Conservation (phyloP, 441 rosid species). For the Euphorbia celastroides region DNA sequence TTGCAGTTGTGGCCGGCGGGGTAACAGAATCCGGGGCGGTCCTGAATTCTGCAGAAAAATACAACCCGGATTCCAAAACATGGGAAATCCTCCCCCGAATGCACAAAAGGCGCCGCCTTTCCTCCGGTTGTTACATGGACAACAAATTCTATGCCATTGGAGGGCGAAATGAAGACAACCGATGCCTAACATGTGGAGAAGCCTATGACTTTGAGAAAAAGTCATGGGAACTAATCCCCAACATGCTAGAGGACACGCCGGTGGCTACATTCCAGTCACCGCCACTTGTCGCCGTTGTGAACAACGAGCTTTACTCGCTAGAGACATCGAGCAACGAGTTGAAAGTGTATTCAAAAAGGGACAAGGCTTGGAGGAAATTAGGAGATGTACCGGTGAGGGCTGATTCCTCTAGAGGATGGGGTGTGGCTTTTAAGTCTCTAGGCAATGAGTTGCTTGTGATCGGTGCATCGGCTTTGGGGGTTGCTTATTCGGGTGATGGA, state of each 20-base stretch:
- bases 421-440: constrained; percentile 84
- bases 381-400: constrained; percentile 79
- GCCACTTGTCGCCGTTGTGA: constrained; percentile 72
- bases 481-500: constrained; percentile 33
- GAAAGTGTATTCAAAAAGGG: constrained; percentile 40
- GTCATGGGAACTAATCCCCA: constrained; percentile 57
- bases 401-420: constrained; percentile 72
- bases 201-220: constrained; percentile 47
- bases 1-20: constrained; percentile 78
- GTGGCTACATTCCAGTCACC: constrained; percentile 61
- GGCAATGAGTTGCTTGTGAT: constrained; percentile 78
- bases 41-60: constrained; percentile 58
- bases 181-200: constrained; percentile 62
- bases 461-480: constrained; percentile 40
- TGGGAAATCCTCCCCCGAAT: constrained; percentile 61
- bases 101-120: constrained; percentile 43
- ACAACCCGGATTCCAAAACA: constrained; percentile 52
- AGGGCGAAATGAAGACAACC: constrained; percentile 47
- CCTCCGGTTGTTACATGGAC: constrained; percentile 76
- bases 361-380: constrained; percentile 59
- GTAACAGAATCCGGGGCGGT: constrained; percentile 29
- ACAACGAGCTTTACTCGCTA: constrained; percentile 60
- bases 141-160: constrained; percentile 72
- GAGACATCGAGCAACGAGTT: constrained; percentile 72
- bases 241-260: constrained; percentile 49